Conservation (phyloP, 495 filamentous ascomycete species). For the Tetracladium marchalianum region DNA sequence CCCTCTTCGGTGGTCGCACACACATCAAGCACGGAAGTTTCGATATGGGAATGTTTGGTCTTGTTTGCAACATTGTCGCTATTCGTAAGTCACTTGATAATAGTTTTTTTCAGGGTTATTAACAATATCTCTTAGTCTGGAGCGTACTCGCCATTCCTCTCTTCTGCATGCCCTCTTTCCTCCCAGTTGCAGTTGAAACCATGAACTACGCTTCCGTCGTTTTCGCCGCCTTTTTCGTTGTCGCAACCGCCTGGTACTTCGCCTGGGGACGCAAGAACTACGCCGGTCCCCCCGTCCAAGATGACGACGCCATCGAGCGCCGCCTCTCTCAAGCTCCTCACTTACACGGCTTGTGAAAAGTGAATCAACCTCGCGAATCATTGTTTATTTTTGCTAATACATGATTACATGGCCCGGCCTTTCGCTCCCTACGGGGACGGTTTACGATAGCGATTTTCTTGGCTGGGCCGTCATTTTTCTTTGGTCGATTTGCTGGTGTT, state of each 20-base stretch:
- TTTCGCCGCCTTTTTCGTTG: constrained; percentile 45
- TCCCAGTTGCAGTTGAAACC: constrained; percentile 33
- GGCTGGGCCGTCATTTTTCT: too few species aligned
- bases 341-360: too few species aligned
- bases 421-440: too few species aligned
- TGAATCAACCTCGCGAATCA: too few species aligned
- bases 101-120: background rate
- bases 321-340: background rate
- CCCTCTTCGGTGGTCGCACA: constrained; percentile 37
- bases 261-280: constrained; percentile 60
- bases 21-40: constrained; percentile 46
- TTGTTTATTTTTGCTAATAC: too few species aligned
- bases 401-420: too few species aligned
- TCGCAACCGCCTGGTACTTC: constrained; percentile 49
- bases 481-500: too few species aligned
- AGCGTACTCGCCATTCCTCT: constrained; percentile 49
- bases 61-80: constrained; percentile 44
- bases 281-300: constrained; percentile 48
- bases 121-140: constrained; percentile 34
- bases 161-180: constrained; percentile 41
- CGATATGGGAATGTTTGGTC: constrained; percentile 44
- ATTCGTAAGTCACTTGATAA: constrained; percentile 30
- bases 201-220: constrained; percentile 58
- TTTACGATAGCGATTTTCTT: too few species aligned
- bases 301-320: constrained; percentile 20